Evolutionary conservation across 2,329 filamentous ascomycete species (phyloP), one percentile per base, ranked within the genome.

Genomic region (Fusarium phyllophilum): DNA sequence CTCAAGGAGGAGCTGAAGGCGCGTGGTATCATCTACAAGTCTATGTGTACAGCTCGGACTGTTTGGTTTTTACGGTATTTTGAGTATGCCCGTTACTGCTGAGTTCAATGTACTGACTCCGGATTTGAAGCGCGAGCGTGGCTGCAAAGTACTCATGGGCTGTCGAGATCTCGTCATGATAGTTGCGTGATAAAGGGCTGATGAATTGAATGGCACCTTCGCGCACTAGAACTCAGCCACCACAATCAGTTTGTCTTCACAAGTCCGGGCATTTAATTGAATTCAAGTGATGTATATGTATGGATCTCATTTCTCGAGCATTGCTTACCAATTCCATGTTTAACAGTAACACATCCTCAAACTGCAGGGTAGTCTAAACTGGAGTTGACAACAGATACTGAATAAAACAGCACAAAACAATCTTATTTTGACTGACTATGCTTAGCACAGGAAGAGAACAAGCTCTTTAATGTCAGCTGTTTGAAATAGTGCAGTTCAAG

Each of bases 291-390:
- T 20, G 7, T 0, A 9, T 0, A 26, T 24, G 7, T 5, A 13
- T 20, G 1, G 18, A 29, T 46, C 13, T 7, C 9, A 15, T 29
- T 15, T 0, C 8, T 5, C 15, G 0, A 10, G 18, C 6, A 1
- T 15, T 46, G 5, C 12, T 11, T 46, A 0, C 44, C 0, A 2
- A 15, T 17, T 2, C 7, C 10, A 42, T 11, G 14, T 24, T 5
- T 0, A 3, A 8, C 14, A 22, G 24, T 20, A 2, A 26, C 5
- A 46, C 0, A 7, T 20, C 2, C 24, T 46, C 0, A 46, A 5
- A 5, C 24, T 29, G 0, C 12, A 46, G 26, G 44, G 44, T 46
- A 46, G 24, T 29, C 8, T 3, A 0, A 15, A 3, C 26, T 29
- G 8, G 4, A 46, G 44, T 46, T 1, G 0, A 29, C 0, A 44